These are phyloP conservation scores for Mycotypha africana DNA, from an alignment of 371 early-diverging fungal genomes.

Conservation along the genomic window DNA sequence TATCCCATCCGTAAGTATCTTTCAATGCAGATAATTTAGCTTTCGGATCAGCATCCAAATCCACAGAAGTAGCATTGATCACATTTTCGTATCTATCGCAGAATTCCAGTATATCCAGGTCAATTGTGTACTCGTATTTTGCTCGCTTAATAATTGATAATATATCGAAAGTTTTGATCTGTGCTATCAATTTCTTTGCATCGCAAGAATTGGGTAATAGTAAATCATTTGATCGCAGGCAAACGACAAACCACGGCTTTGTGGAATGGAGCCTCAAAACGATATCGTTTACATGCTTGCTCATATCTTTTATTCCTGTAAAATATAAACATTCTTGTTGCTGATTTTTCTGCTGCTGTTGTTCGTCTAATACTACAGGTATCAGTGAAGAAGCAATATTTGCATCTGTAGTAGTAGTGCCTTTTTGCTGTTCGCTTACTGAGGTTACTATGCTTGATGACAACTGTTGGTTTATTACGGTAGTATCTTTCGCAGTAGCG, in stretches of 20 bases:
- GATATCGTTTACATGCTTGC: too few relatives aligned
- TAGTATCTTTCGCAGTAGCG: too few relatives aligned
- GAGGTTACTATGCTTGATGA: too few relatives aligned
- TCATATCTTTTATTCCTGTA: too few relatives aligned
- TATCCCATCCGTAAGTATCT: conserved; percentile 18
- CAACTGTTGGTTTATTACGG: too few relatives aligned
- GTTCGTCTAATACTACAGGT: neutral
- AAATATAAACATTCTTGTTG: too few relatives aligned
- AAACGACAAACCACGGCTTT: conserved; percentile 80
- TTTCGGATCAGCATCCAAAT: conserved; percentile 27
- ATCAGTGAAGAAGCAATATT: too few relatives aligned
- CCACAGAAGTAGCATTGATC: conserved; percentile 27
- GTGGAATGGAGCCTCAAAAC: conserved; percentile 71
- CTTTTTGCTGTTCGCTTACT: too few relatives aligned
- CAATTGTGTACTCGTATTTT: conserved; percentile 24
- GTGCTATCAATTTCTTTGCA: conserved; percentile 19
- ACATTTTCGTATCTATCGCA: conserved; percentile 57
- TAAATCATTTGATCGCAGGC: conserved; percentile 70
- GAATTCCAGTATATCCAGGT: conserved; percentile 16
- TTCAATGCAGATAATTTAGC: conserved; percentile 19
- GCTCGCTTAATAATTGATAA: conserved; percentile 8
- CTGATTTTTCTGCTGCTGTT: conserved; percentile 3
- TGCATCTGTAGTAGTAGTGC: too few relatives aligned
- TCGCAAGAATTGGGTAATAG: conserved; percentile 51
- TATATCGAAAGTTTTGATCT: conserved; percentile 12